Evolutionary conservation across 495 filamentous ascomycete genomes (phyloP), one percentile per base, ranked within the genome.

Genomic region (Neurospora cerealis): DNA sequence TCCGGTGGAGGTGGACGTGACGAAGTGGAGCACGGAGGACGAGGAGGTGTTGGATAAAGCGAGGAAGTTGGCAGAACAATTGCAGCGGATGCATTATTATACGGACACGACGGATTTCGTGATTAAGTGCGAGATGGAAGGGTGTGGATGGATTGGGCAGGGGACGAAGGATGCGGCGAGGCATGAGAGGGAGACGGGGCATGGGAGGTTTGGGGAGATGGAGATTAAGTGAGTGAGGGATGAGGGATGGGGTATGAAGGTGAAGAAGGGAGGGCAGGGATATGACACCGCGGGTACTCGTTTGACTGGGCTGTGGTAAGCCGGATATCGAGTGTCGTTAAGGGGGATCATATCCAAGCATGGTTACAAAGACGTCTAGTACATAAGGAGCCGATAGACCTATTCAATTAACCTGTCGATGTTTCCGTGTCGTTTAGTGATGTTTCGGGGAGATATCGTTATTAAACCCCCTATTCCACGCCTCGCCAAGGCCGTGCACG

Each of bases 41-140:
- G 86, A 92, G 3, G 84, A 89, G 36, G 87, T 96, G 3, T 79
- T 97, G 10, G 84, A 87, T 32, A 91, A 87, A 70, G 91, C 96
- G 0, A 76, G 87, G 71, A 88, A 92, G 75, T 82, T 98, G 42
- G 96, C 94, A 74, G 73, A 78, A 69, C 89, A 85, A 72, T 83
- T 94, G 7, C 85, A 93, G 73, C 86, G 91, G 69, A 80, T 86
- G 72, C 91, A 96, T 77, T 99, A 99, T 77, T 99, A 89, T 73
- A 99, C 96, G 0, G 93, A 98, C 79, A 97, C 94, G 4, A 89
- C 91, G 13, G 89, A 88, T 2, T 96, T 98, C 80, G 85, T 87
- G n/a, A 87, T 98, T 70, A 90, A 86, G 73, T 99, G 96, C 79
- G 94, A 93, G 74, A 79, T 85, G 15, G 24, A 15, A 0, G 54